Conservation (phyloP, 768 basidiomycete genomes). For the Mycena metata region DNA sequence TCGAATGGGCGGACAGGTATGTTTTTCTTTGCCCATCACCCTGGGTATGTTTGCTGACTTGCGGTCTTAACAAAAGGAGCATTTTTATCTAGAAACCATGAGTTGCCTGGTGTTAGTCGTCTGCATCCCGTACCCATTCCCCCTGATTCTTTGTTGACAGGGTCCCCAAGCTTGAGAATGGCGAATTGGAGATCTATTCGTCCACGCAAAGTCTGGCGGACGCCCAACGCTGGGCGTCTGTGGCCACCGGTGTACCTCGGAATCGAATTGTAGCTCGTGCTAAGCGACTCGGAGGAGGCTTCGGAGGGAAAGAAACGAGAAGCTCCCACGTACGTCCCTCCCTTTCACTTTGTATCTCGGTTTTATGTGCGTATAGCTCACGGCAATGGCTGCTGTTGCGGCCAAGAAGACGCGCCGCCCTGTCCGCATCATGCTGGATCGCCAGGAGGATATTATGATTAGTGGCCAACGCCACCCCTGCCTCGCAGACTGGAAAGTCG, state of each 20-base stretch:
- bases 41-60: background rate
- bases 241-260: conserved; percentile 34
- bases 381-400: conserved; percentile 38
- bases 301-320: conserved; percentile 39
- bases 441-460: conserved; percentile 39
- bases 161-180: conserved; percentile 39
- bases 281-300: conserved; percentile 40
- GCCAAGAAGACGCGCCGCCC: conserved; percentile 39
- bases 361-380: conserved; percentile 11
- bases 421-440: conserved; percentile 38
- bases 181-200: conserved; percentile 39
- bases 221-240: conserved; percentile 35
- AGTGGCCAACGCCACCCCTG: conserved; percentile 40
- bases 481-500: conserved; percentile 38
- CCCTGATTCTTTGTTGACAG: conserved; percentile 10
- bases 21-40: background rate
- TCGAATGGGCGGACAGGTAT: conserved; percentile 39
- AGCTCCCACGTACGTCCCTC: conserved; percentile 33
- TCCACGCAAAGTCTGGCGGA: conserved; percentile 35
- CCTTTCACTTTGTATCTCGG: background rate
- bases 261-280: conserved; percentile 38
- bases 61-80: conserved; percentile 13
- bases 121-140: background rate
- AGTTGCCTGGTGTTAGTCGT: conserved; percentile 30
- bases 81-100: conserved; percentile 41